Evolutionary conservation across 1,284 basidiomycete species (phyloP).

Genomic region (Cerioporus squamosus): DNA sequence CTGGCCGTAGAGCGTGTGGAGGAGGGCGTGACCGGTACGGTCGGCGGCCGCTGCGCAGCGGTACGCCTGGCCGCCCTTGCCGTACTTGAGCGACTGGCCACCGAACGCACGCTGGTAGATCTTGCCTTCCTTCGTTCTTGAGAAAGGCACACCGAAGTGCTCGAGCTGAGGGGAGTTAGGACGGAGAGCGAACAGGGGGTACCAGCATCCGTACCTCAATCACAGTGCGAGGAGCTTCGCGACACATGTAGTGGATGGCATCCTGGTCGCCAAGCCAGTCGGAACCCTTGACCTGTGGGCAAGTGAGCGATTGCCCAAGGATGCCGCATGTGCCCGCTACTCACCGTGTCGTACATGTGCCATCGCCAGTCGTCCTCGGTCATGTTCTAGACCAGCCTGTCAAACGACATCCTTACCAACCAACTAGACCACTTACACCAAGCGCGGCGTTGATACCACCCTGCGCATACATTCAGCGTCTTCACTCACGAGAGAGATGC

Average conservation of each 20-base stretch:
- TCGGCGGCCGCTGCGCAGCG: conserved; percentile 99
- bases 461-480: conserved; percentile 39
- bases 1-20: conserved; percentile 99
- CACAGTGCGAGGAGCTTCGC: conserved; percentile 93
- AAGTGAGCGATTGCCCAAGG: too few species aligned
- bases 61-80: conserved; percentile 99
- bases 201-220: conserved; percentile 67
- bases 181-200: neutral
- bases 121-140: conserved; percentile 98
- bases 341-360: conserved; percentile 99
- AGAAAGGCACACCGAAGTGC: conserved; percentile 99
- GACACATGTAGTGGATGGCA: conserved; percentile 99
- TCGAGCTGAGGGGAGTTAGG: conserved; percentile 70
- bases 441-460: conserved; percentile 99
- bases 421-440: conserved; percentile 60
- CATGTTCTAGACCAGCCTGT: conserved; percentile 77
- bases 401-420: too few species aligned
- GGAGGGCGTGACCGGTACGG: conserved; percentile 97
- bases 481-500: neutral
- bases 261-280: conserved; percentile 99
- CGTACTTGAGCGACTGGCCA: conserved; percentile 96
- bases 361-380: conserved; percentile 99
- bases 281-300: conserved; percentile 88
- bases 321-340: conserved; percentile 25
- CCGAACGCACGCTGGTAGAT: conserved; percentile 99